Evolutionary conservation across 148 eudicot genomes (phyloP).

Genomic region (Gaultheria prostrata): DNA sequence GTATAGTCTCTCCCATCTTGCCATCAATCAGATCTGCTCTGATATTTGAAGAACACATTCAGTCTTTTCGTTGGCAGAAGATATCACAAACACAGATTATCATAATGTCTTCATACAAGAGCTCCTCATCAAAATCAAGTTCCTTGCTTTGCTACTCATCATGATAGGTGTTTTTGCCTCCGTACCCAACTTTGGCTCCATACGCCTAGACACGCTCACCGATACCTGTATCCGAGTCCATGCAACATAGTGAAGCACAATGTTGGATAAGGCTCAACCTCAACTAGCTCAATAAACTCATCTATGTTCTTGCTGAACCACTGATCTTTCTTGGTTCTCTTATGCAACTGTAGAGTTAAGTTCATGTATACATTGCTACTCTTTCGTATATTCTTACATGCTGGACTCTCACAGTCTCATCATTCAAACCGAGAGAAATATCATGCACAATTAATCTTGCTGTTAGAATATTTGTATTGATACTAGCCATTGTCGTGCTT

Average conservation of each 20-base stretch:
- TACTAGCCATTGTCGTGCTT: neutral
- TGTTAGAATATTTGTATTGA: neutral
- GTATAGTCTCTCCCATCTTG: conserved; percentile 2
- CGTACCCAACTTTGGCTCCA: neutral
- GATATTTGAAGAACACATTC: neutral
- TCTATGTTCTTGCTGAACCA: neutral
- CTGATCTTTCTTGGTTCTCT: conserved; percentile 5
- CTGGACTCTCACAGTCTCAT: neutral
- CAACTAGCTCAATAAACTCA: neutral
- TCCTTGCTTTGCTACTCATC: neutral
- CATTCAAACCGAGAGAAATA: neutral
- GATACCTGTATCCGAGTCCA: neutral
- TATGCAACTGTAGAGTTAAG: neutral
- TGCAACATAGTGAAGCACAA: neutral
- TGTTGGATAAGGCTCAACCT: neutral
- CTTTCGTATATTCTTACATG: neutral
- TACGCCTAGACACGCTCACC: neutral
- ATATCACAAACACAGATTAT: neutral
- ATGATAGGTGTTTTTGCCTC: neutral
- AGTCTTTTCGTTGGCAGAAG: neutral
- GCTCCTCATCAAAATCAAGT: neutral
- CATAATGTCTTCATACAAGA: neutral
- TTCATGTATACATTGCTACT: neutral
- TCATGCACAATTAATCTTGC: neutral
- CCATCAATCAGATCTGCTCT: neutral